These are phyloP conservation scores for Malus hybrid DNA, from an alignment of 331 rosid species.

Conservation along the genomic window DNA sequence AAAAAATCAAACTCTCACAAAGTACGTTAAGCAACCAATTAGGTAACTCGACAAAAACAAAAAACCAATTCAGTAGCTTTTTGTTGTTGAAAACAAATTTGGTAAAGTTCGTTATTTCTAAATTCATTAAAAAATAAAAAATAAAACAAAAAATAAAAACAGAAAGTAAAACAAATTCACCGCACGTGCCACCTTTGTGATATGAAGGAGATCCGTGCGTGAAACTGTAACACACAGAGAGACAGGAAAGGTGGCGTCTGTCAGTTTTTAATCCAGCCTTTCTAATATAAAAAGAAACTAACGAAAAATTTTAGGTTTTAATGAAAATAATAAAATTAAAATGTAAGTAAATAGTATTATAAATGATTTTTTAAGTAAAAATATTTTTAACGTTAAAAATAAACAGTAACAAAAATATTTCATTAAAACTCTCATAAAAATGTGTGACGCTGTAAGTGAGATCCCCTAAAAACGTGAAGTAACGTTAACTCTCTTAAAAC, in stretches of 20 bases:
- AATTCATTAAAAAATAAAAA: neutral
- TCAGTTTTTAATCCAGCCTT: neutral
- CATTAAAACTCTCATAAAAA: rapidly evolving
- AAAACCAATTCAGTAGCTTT: too few species aligned
- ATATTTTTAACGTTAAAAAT: rapidly evolving
- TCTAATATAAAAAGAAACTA: neutral
- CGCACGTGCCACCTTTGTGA: neutral
- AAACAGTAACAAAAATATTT: rapidly evolving
- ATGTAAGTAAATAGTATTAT: too few species aligned
- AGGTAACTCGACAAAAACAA: too few species aligned
- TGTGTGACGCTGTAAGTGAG: neutral
- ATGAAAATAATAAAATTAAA: rapidly evolving
- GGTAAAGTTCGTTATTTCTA: neutral
- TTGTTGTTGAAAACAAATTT: neutral
- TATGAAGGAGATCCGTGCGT: too few species aligned
- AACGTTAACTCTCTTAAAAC: too few species aligned
- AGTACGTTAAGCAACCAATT: too few species aligned
- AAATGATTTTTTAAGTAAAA: too few species aligned
- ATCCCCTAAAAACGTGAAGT: neutral
- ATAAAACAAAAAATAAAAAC: too few species aligned
- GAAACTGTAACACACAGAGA: too few species aligned
- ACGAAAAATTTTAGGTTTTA: too few species aligned
- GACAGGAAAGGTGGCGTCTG: neutral
- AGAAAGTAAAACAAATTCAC: neutral
- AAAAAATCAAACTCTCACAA: too few species aligned